Evolutionary conservation across 2,329 filamentous ascomycete species (phyloP).

Genomic region (Rhynchosporium secalis): DNA sequence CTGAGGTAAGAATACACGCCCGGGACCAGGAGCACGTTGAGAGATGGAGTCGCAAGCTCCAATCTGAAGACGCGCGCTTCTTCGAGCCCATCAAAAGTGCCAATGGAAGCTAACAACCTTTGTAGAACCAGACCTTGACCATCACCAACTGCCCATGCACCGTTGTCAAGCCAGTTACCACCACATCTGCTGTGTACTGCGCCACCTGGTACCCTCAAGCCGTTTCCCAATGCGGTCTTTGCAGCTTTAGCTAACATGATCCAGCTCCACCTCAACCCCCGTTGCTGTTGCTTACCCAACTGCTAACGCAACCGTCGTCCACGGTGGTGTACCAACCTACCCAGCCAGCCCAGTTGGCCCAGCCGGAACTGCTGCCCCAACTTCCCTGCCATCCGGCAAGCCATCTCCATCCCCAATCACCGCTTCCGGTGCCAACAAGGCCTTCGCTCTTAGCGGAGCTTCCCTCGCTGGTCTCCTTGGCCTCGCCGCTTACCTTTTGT

Average conservation of each 20-base stretch:
- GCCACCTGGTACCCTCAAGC: slow-evolving; percentile 49
- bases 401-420: slow-evolving; percentile 44
- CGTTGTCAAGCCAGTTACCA: slow-evolving; percentile 35
- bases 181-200: slow-evolving; percentile 44
- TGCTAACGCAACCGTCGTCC: slow-evolving; percentile 35
- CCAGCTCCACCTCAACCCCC: slow-evolving; percentile 21
- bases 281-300: slow-evolving; percentile 28
- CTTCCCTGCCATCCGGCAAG: slow-evolving; percentile 31
- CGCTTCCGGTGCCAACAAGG: slow-evolving; percentile 58
- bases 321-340: neutral
- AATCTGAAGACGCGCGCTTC: neutral
- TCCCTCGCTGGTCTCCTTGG: slow-evolving; percentile 61
- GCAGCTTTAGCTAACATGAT: slow-evolving; percentile 26
- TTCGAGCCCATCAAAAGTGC: neutral
- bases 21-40: neutral
- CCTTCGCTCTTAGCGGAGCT: slow-evolving; percentile 56
- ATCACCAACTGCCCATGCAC: slow-evolving; percentile 39
- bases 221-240: slow-evolving; percentile 27
- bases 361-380: slow-evolving; percentile 31
- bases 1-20: slow-evolving; percentile 42
- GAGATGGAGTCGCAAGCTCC: neutral
- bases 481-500: slow-evolving; percentile 50
- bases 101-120: slow-evolving; percentile 21
- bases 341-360: slow-evolving; percentile 21
- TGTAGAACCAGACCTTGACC: slow-evolving; percentile 36